phyloP scores from a whole-genome alignment of 225 moss, liverwort and hornwort species.

The Sphagnum contortum region DNA sequence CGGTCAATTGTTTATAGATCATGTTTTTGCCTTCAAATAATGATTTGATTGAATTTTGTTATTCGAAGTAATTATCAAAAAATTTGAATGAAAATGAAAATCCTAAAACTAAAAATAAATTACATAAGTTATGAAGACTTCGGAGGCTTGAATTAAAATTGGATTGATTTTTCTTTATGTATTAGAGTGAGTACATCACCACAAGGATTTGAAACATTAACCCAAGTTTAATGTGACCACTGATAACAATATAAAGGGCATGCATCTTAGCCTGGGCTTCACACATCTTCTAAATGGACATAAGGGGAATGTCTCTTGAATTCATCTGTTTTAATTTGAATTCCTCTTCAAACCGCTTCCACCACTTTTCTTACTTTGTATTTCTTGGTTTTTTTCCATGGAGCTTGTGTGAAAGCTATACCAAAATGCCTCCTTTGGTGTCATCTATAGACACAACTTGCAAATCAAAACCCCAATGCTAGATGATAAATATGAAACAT shows the following conservation, averaged over 20 bases:
- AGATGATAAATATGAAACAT: no score
- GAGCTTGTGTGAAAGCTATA: conserved; percentile 96
- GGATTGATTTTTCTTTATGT: no score
- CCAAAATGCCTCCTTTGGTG: conserved; percentile 98
- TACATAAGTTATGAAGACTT: no score
- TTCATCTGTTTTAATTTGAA: conserved; percentile 33
- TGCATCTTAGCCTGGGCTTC: conserved; percentile 91
- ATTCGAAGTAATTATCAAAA: no score
- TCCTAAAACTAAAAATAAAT: no score
- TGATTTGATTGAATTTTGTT: no score
- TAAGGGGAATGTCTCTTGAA: conserved; percentile 91
- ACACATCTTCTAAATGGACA: conserved; percentile 97
- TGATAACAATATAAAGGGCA: conserved; percentile 95
- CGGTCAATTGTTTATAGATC: no score
- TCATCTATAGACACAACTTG: conserved; percentile 55
- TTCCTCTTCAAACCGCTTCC: conserved; percentile 94
- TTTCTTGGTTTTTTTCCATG: conserved; percentile 98
- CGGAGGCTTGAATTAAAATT: no score
- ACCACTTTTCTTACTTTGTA: conserved; percentile 98
- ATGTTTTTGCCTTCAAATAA: no score
- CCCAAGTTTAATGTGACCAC: conserved; percentile 99
- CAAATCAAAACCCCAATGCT: no score
- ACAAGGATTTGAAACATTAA: conserved; percentile 6
- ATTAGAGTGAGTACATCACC: no score
- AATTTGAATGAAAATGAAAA: no score